Conservation (phyloP, 1,284 basidiomycete genomes). For the Singerocomus rubriflavus region DNA sequence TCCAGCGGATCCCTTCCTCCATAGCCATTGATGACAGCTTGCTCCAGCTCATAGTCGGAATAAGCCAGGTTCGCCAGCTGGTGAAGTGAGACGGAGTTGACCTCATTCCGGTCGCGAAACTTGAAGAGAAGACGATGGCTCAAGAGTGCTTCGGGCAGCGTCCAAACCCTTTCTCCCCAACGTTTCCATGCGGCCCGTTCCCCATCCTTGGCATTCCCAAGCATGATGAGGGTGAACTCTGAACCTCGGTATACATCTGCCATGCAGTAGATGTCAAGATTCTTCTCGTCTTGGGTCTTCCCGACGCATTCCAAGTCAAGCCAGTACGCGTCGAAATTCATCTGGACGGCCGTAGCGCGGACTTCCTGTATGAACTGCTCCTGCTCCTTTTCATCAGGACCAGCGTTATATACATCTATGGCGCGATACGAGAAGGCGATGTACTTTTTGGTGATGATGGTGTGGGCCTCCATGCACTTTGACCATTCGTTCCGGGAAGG, state of each 20-base stretch:
- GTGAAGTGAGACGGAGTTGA: background rate
- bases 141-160: conserved; percentile 16
- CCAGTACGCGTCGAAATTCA: conserved; percentile 16
- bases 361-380: conserved; percentile 9
- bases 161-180: conserved; percentile 14
- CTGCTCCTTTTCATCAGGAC: conserved; percentile 6
- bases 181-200: conserved; percentile 11
- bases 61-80: conserved; percentile 19
- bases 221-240: conserved; percentile 14
- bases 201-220: background rate
- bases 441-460: conserved; percentile 6
- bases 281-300: conserved; percentile 15
- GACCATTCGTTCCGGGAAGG: conserved; percentile 6
- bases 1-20: background rate
- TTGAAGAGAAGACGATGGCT: conserved; percentile 13
- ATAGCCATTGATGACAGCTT: background rate
- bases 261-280: conserved; percentile 20
- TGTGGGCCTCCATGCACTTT: background rate
- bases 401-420: conserved; percentile 10
- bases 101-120: conserved; percentile 5
- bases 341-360: background rate
- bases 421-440: conserved; percentile 18
- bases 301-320: conserved; percentile 18
- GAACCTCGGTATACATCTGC: conserved; percentile 19
- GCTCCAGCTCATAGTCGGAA: conserved; percentile 1